Conservation (phyloP, 768 basidiomycete genomes). For the Tricholoma furcatifolium region DNA sequence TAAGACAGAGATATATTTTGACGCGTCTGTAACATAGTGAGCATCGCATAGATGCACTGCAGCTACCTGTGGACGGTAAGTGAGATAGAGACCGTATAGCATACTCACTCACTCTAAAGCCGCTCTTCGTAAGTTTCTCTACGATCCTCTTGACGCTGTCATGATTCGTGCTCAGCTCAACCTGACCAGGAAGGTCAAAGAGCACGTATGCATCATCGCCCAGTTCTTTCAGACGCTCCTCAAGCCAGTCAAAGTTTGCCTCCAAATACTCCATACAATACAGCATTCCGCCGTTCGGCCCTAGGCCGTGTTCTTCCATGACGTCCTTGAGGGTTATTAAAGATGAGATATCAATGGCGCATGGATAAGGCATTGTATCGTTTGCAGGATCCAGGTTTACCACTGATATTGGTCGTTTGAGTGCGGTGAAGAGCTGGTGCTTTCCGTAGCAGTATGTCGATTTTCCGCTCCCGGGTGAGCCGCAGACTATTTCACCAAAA, state of each 20-base stretch:
- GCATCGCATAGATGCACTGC: conserved; percentile 96
- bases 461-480: conserved; percentile 85
- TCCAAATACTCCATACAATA: conserved; percentile 98
- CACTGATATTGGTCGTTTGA: conserved; percentile 81
- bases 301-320: conserved; percentile 81
- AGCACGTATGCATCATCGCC: conserved; percentile 81
- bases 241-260: conserved; percentile 89
- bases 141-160: conserved; percentile 83
- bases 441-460: conserved; percentile 89
- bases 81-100: not conserved
- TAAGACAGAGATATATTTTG: conserved; percentile 92
- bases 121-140: conserved; percentile 63
- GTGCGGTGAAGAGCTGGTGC: conserved; percentile 84
- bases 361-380: conserved; percentile 86
- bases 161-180: conserved; percentile 96
- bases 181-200: conserved; percentile 97
- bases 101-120: conserved; percentile 72
- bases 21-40: conserved; percentile 93
- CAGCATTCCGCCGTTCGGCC: conserved; percentile 95
- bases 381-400: conserved; percentile 98
- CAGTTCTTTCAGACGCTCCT: conserved; percentile 61
- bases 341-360: conserved; percentile 78
- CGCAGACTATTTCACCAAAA: conserved; percentile 85
- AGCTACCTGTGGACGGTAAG: conserved; percentile 58
- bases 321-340: conserved; percentile 86